Base-by-base conservation (phyloP, 768 basidiomycete genomes). In the Serendipita sp. region DNA sequence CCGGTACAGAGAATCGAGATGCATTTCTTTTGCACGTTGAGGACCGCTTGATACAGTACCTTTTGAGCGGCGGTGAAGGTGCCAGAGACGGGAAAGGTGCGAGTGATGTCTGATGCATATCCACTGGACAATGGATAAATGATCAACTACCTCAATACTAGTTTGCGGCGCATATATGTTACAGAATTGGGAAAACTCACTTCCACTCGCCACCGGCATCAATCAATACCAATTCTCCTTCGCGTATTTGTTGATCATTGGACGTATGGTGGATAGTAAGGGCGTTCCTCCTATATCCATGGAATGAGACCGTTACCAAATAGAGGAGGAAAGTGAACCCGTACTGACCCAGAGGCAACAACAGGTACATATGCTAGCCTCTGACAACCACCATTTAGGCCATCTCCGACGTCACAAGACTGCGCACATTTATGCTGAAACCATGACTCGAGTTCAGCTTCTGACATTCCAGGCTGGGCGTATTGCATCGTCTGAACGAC, bases 301-400 rank as follows among this genome's bases (percentile, higher is more conserved):
- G 15, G 18, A 34, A 63, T 66, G 3, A 54, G 47, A 7, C 28
- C 7, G 24, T 16, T 13, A 13, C 13, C 28, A 16, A 38, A 28
- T 15, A 3, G 13, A 35, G 2, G 38, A n/a, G 13, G 16, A n/a
- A 38, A 28, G 24, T 24, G 24, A 24, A 24, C 24, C 8, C 35
- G 16, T 30, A 68, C 65, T 67, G 73, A 89, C 89, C 96, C 96
- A 1, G 92, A 93, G 3, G 92, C 95, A 38, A 97, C 90, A 3
- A 99, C 96, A 11, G 96, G 96, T 1, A 99, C 94, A 72, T 99
- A 99, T n/a, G 96, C 94, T 56, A 85, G 82, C 45, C 94, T 81
- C 70, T 92, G 86, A 11, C 90, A 80, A 24, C 96, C 96, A 15
- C 77, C 76, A 4, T 35, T 30, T 3, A 60, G 37, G 8, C 56